phyloP scores from a whole-genome alignment of 169 alveolate genomes.

The Plasmodium adleri region DNA sequence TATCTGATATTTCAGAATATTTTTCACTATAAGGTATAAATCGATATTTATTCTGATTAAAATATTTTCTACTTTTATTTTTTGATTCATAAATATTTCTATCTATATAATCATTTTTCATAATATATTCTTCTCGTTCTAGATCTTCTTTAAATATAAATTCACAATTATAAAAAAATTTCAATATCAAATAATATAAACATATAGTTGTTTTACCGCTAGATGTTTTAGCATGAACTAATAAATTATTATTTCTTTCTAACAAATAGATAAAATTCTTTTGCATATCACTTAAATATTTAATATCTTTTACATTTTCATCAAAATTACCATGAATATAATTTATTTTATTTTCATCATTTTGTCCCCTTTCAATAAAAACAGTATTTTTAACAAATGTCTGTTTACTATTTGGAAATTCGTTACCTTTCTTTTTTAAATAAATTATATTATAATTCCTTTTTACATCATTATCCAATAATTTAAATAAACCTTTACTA shows the following conservation, averaged over 20 bases:
- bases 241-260: constrained; percentile 57
- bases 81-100: constrained; percentile 5
- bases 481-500: background rate
- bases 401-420: background rate
- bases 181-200: constrained; percentile 53
- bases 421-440: constrained; percentile 22
- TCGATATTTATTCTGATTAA: constrained; percentile 25
- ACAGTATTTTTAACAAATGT: constrained; percentile 21
- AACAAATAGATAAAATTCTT: constrained; percentile 55
- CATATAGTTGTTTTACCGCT: constrained; percentile 76
- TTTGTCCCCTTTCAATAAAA: constrained; percentile 29
- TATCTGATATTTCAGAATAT: constrained; percentile 47
- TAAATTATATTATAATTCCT: background rate
- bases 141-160: constrained; percentile 67
- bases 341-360: constrained; percentile 48
- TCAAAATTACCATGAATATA: constrained; percentile 20
- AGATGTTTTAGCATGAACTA: constrained; percentile 67
- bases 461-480: background rate
- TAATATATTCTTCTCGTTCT: constrained; percentile 40
- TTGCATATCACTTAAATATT: constrained; percentile 55
- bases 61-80: background rate
- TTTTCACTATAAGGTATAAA: constrained; percentile 69
- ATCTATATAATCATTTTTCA: background rate
- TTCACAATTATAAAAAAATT: constrained; percentile 51
- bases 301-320: constrained; percentile 40